These are phyloP conservation scores for Penicillium brasilianum DNA, from an alignment of 2,329 filamentous ascomycete genomes.

Conservation along the genomic window DNA sequence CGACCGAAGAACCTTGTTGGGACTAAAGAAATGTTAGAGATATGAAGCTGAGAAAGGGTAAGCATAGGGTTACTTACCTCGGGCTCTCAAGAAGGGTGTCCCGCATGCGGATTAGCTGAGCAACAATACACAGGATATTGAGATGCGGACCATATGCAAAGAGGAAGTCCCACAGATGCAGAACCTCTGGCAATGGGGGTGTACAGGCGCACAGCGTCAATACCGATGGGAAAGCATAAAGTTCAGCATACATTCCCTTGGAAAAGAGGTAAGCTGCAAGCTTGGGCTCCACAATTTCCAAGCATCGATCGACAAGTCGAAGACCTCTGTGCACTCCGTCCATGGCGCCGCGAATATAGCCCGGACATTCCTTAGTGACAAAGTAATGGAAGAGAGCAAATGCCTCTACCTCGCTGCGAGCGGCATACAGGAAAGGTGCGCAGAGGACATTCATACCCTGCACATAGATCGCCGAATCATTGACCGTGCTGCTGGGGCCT, in stretches of 20 bases:
- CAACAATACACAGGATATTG: conserved; percentile 95
- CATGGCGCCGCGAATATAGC: conserved; percentile 95
- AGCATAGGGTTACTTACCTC: conserved; percentile 62
- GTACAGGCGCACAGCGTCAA: conserved; percentile 95
- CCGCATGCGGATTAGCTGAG: conserved; percentile 86
- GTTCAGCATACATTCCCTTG: conserved; percentile 87
- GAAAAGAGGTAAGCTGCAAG: conserved; percentile 81
- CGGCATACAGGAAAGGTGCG: conserved; percentile 92
- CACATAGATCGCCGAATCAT: conserved; percentile 84
- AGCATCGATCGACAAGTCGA: conserved; percentile 86
- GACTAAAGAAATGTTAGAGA: conserved; percentile 59
- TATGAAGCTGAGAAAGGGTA: neutral
- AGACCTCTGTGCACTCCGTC: conserved; percentile 94
- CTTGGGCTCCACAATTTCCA: conserved; percentile 89
- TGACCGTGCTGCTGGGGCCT: conserved; percentile 44
- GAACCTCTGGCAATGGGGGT: conserved; percentile 88
- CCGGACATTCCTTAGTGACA: conserved; percentile 85
- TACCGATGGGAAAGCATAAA: conserved; percentile 96
- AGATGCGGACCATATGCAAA: conserved; percentile 95
- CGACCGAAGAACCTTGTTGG: conserved; percentile 87
- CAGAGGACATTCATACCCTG: conserved; percentile 99
- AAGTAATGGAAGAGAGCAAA: conserved; percentile 89
- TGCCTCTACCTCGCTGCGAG: conserved; percentile 91
- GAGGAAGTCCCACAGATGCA: conserved; percentile 94
- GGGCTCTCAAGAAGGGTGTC: conserved; percentile 81